Percentiles rank a stretch among this genome's conserved stretches.
Evolutionary conservation across 352 stramenopile species (phyloP).

Genomic region (Phytopythium vexans): DNA sequence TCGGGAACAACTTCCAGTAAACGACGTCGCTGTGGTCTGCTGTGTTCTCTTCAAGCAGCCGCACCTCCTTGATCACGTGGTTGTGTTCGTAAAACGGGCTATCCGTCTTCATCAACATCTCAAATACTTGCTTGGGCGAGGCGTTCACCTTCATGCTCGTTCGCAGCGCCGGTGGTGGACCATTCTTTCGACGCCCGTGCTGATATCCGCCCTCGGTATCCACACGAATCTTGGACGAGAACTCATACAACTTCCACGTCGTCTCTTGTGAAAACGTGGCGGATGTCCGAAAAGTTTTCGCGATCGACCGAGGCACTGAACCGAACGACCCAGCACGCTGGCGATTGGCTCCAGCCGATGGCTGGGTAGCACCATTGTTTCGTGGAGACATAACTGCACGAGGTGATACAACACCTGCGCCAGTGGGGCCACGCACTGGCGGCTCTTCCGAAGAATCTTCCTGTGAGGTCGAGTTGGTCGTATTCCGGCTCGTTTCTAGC

Average conservation of each 20-base stretch:
- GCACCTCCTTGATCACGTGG: slow-evolving; percentile 65
- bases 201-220: slow-evolving; percentile 55
- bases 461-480: background rate
- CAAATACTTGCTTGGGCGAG: slow-evolving; percentile 67
- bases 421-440: background rate
- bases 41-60: slow-evolving; percentile 59
- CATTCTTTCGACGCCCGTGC: slow-evolving; percentile 26
- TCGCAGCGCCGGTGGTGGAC: slow-evolving; percentile 52
- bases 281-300: slow-evolving; percentile 73
- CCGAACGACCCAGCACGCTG: slow-evolving; percentile 63
- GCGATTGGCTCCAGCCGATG: slow-evolving; percentile 8
- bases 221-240: slow-evolving; percentile 68
- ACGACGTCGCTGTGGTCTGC: slow-evolving; percentile 78
- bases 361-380: background rate
- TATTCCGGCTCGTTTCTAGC: slow-evolving; percentile 15
- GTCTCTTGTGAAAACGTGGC: slow-evolving; percentile 77
- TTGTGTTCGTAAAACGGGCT: slow-evolving; percentile 74
- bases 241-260: slow-evolving; percentile 73
- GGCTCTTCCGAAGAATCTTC: background rate
- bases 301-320: slow-evolving; percentile 69
- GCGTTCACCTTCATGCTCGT: slow-evolving; percentile 71
- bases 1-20: slow-evolving; percentile 67
- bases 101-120: slow-evolving; percentile 69
- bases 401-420: background rate
- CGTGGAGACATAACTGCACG: background rate